Evolutionary conservation across 148 eudicot genomes (phyloP).

Genomic region (Fallopia convolvulus): DNA sequence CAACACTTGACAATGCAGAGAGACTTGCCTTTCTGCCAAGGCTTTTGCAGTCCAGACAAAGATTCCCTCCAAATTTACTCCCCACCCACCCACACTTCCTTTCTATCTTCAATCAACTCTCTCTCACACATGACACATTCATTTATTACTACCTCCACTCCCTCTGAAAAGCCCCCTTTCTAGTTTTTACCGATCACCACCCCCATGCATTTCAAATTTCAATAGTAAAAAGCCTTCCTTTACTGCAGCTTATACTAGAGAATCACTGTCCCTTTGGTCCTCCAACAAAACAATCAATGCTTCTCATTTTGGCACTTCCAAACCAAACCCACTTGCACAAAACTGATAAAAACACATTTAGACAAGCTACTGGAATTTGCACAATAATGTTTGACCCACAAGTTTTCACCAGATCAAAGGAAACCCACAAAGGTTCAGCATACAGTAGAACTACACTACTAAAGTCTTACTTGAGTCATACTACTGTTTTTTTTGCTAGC

Average conservation of each 20-base stretch:
- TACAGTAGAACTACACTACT: neutral
- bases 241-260: neutral
- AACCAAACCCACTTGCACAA: neutral
- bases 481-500: neutral
- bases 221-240: neutral
- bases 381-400: neutral
- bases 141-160: neutral
- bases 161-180: neutral
- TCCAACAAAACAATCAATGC: neutral
- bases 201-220: neutral
- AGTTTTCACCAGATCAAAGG: neutral
- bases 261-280: neutral
- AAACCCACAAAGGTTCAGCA: neutral
- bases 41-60: constrained; percentile 32
- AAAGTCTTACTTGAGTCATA: neutral
- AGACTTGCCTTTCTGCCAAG: neutral
- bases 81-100: neutral
- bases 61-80: constrained; percentile 25
- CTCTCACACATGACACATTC: neutral
- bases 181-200: neutral
- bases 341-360: neutral
- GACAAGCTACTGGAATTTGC: neutral
- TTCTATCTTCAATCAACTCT: neutral
- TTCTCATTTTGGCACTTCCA: neutral
- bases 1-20: neutral